Conservation (phyloP, 805 yeast genomes). For the Pichia membranifaciens region DNA sequence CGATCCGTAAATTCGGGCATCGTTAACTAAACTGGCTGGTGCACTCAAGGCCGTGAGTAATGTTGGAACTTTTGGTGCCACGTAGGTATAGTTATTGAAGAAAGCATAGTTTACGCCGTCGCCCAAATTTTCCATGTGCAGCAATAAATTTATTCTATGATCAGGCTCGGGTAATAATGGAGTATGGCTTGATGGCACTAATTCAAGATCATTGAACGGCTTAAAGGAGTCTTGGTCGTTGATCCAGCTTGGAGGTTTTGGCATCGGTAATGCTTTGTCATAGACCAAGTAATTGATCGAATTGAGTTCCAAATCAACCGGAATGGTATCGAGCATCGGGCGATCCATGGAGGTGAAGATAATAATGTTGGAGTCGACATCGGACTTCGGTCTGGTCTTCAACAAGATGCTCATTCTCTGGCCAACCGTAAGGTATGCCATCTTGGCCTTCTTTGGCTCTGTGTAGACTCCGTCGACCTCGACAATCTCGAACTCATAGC, state of each 20-base stretch:
- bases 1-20: conserved; percentile 65
- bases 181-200: conserved; percentile 35
- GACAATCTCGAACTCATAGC: conserved; percentile 63
- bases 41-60: conserved; percentile 56
- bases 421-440: conserved; percentile 66
- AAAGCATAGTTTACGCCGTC: conserved; percentile 75
- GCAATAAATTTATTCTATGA: conserved; percentile 50
- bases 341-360: conserved; percentile 58
- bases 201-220: conserved; percentile 42
- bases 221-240: conserved; percentile 24
- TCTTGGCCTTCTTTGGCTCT: conserved; percentile 48
- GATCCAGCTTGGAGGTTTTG: conserved; percentile 15
- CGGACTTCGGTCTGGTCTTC: conserved; percentile 39
- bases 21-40: conserved; percentile 46
- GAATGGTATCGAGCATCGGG: conserved; percentile 65
- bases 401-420: conserved; percentile 74
- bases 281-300: conserved; percentile 54
- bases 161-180: conserved; percentile 56
- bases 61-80: conserved; percentile 67
- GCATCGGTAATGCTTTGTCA: conserved; percentile 28
- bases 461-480: conserved; percentile 72
- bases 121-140: conserved; percentile 62
- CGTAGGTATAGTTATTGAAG: conserved; percentile 61
- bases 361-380: conserved; percentile 44
- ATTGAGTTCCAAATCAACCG: conserved; percentile 48